Base-by-base conservation (phyloP, 2,329 filamentous ascomycete genomes). In the Coniochaeta hoffmannii region DNA sequence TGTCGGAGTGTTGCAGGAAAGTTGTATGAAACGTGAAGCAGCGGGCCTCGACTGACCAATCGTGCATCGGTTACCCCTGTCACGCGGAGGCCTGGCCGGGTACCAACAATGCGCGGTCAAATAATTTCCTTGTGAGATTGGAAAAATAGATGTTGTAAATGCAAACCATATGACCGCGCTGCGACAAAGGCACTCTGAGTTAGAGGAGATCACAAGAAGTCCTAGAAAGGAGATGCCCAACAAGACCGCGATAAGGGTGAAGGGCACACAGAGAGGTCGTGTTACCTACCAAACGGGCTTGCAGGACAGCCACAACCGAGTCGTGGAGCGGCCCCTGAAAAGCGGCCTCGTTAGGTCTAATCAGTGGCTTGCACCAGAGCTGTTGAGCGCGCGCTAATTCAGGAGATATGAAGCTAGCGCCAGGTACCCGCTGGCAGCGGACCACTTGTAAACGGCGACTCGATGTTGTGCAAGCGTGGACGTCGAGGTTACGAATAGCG, bases 261-360 rank as follows among this genome's bases (percentile, higher is more conserved):
- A 12, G 12, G 30, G 12, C 12, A 12, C 30, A 32, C 30, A 32
- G 30, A 7, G 30, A 32, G 30, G 7, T n/a, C n/a, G n/a, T 32
- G 30, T 32, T 32, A 32, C 7, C 30, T 12, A 32, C 10, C 17
- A 41, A 46, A 46, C 41, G 41, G 41, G 41, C 41, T 46, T 46
- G 24, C 41, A 46, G 41, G 26, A 46, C 24, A 46, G 41, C 41
- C 41, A 46, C 41, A 46, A 22, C 41, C 19, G 24, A 28, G 17
- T 46, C 41, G 41, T 46, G 41, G 41, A 46, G 41, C 41, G 41
- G 41, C 41, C 41, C 41, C 41, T 46, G 41, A 46, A 28, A 46
- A 46, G 6, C 22, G 41, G 8, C 24, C 5, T n/a, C 15, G 19
- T 32, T 12, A 32, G 30, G 7, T 8, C 30, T 32, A 12, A 26